A percentile compares a stretch with the other conserved stretches of the same genome.
Conservation (phyloP, 805 yeast species). For the Wickerhamomyces bovis region DNA sequence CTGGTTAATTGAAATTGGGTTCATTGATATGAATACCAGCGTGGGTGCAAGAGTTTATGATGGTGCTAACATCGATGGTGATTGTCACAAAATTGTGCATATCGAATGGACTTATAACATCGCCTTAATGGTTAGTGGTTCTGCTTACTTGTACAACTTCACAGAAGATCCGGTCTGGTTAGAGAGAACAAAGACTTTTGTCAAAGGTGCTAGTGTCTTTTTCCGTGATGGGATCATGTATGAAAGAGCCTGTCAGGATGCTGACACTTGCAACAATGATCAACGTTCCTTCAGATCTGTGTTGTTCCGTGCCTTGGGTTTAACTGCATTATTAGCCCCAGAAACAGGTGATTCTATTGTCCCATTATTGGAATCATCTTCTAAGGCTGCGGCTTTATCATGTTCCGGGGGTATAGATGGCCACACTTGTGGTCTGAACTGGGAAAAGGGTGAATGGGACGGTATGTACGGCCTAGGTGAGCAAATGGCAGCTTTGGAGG, state of each 20-base stretch:
- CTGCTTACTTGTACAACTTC: constrained; percentile 61
- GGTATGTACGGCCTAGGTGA: constrained; percentile 69
- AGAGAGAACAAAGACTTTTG: constrained; percentile 37
- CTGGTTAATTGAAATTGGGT: constrained; percentile 51
- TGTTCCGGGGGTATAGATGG: constrained; percentile 73
- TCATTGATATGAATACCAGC: constrained; percentile 30
- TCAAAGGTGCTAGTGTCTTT: constrained; percentile 40
- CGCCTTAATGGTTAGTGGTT: constrained; percentile 60
- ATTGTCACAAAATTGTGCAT: constrained; percentile 42
- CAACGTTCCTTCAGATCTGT: constrained; percentile 71
- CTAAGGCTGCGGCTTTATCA: constrained; percentile 61
- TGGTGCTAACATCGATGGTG: constrained; percentile 48
- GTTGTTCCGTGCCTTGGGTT: constrained; percentile 55
- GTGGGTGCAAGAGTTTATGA: constrained; percentile 38
- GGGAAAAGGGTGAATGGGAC: constrained; percentile 60
- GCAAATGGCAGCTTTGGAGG: constrained; percentile 68
- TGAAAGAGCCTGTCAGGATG: constrained; percentile 55
- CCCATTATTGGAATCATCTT: constrained; percentile 42
- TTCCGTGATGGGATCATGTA: constrained; percentile 50
- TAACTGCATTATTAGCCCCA: constrained; percentile 52
- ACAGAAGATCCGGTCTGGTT: constrained; percentile 50
- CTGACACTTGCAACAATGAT: constrained; percentile 60
- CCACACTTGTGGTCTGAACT: constrained; percentile 67
- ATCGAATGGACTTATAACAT: constrained; percentile 66
- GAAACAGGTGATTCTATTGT: constrained; percentile 36